Percentiles rank a stretch among this genome's conserved stretches.
Evolutionary conservation across 2,329 filamentous ascomycete genomes (phyloP).

Genomic region (Aspergillus tamarii): DNA sequence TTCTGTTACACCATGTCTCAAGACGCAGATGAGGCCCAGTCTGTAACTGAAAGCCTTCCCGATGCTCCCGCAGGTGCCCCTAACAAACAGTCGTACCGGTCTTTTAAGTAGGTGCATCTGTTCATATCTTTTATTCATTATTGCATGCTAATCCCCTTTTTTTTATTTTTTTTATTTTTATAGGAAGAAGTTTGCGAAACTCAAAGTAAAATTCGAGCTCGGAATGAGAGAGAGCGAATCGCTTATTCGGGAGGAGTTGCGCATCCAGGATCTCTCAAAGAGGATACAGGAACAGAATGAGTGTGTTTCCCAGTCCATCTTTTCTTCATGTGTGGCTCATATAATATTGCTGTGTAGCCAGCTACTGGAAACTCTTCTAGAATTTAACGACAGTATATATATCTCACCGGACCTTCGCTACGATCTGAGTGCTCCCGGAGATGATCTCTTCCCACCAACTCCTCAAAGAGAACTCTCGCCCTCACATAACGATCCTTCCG

Average conservation of each 20-base stretch:
- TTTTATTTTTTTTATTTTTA: too few species aligned
- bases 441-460: conserved; percentile 53
- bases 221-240: conserved; percentile 71
- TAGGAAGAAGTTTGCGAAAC: conserved; percentile 85
- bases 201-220: conserved; percentile 78
- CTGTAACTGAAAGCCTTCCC: conserved; percentile 35
- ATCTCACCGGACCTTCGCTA: conserved; percentile 75
- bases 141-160: conserved; percentile 12
- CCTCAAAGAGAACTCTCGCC: conserved; percentile 44
- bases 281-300: conserved; percentile 90
- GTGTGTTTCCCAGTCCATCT: conserved; percentile 57
- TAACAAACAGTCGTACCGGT: conserved; percentile 62
- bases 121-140: not conserved
- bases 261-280: conserved; percentile 77
- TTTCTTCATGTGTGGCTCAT: not conserved
- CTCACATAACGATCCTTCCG: conserved; percentile 34
- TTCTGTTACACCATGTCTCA: conserved; percentile 35
- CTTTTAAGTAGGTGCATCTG: conserved; percentile 60
- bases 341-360: conserved; percentile 61
- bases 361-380: conserved; percentile 82
- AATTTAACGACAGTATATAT: conserved; percentile 83
- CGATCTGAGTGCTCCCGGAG: conserved; percentile 60
- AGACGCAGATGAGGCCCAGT: conserved; percentile 31
- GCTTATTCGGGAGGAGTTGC: conserved; percentile 77
- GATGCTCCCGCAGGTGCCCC: conserved; percentile 41